phyloP scores from a whole-genome alignment of 768 basidiomycete genomes.

The Hygrocybe punicea region DNA sequence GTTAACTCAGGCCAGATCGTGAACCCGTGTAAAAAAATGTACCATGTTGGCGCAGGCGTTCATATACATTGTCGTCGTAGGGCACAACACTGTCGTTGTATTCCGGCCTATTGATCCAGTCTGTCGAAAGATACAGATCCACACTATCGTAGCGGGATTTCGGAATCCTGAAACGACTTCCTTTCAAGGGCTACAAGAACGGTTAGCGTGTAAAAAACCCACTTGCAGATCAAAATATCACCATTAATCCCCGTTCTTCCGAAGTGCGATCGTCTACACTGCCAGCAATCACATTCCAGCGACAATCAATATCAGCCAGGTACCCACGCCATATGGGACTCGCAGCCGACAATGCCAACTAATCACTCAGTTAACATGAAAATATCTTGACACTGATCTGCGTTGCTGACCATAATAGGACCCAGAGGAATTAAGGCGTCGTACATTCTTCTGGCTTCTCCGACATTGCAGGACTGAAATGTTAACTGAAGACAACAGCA shows the following conservation, averaged over 20 bases:
- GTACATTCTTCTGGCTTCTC: conserved; percentile 89
- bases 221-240: conserved; percentile 22
- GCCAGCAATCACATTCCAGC: conserved; percentile 99
- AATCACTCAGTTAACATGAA: conserved; percentile 12
- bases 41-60: conserved; percentile 78
- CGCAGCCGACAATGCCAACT: conserved; percentile 93
- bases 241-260: conserved; percentile 89
- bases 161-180: conserved; percentile 75
- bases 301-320: conserved; percentile 93
- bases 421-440: conserved; percentile 94
- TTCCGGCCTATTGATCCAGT: conserved; percentile 83
- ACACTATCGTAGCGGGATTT: conserved; percentile 98
- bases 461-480: conserved; percentile 93
- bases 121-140: conserved; percentile 85
- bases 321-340: conserved; percentile 95
- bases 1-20: not conserved
- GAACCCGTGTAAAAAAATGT: not conserved
- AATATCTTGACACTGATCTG: not conserved
- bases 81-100: conserved; percentile 89
- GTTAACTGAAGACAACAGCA: conserved; percentile 97
- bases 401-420: conserved; percentile 77
- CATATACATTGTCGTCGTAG: conserved; percentile 69
- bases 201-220: conserved; percentile 1
- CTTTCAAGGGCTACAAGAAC: conserved; percentile 62
- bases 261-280: conserved; percentile 96